Base-by-base conservation (phyloP, 2,329 filamentous ascomycete species). In the Trichoderma citrinoviride region DNA sequence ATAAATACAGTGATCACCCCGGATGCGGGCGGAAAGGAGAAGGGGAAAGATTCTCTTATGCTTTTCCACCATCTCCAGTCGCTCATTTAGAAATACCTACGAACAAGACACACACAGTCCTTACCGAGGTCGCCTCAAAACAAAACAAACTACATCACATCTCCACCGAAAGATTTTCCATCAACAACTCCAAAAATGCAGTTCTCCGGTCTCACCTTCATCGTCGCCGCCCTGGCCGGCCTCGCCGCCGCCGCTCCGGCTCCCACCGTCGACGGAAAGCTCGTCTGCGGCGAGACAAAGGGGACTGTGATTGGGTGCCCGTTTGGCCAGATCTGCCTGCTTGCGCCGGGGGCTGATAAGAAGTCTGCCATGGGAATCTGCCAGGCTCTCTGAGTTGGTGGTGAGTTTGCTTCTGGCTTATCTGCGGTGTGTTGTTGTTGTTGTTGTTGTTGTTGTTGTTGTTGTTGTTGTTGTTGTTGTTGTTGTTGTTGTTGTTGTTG, bases 1-100 rank as follows among this genome's bases (percentile, higher is more conserved):
- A 58, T 62, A 62, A 62, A 62, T 62, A 54, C 25, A 40, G 25
- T 52, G 47, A 54, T 62, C 25, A n/a, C 58, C 58, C 58, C 58
- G 47, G 58, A 61, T 25, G 52, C 19, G 8, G 10, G 2, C 4
- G 4, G 15, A n/a, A 54, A 60, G 29, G 44, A 21, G 43, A 25
- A 19, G 40, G n/a, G 33, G 14, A 25, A 10, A 49, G 27, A 8
- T 19, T 52, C 1, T 61, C 40, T 54, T 29, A 5, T 37, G 33
- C 33, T 14, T 49, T 58, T 12, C 21, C 14, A 23, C 19, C 25
- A 62, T 54, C 49, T 54, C 49, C 25, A 62, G 58, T 62, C 58
- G 49, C 58, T 62, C 58, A 53, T 62, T 62, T 23, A 61, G 43
- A 29, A 33, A 44, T 41, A 14, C 23, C 25, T 27, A 47, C 49